Evolutionary conservation across 2,329 filamentous ascomycete species (phyloP), one percentile per base, ranked within the genome.

Genomic region (Monosporascus ibericus): DNA sequence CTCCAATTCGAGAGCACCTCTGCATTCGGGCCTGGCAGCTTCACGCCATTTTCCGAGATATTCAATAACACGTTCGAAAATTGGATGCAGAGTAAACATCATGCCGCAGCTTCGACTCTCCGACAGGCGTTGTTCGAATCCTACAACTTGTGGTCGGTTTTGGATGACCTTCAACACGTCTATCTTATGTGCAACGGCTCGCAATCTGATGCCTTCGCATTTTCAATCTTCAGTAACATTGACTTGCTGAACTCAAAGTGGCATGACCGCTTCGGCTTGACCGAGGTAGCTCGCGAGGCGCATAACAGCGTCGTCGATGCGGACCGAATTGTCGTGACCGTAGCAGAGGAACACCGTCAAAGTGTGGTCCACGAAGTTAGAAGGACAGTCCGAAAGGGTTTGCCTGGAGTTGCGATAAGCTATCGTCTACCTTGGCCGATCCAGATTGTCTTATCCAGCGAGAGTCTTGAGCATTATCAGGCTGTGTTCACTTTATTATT

Each of bases 191-290:
- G 81, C 17, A 85, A 96, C 60, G 88, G 90, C 2, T 79, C 83
- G 1, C 72, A 84, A 1, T 81, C 86, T 1, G 80, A 86, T 47
- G 69, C 73, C 0, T 86, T 96, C 59, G 81, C 86, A 14, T 76
- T 78, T 25, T 79, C 80, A 14, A 68, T 96, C 1, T 96, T 96
- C 63, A 81, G 85, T 51, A 84, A 87, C 48, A 79, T 96, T 44
- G 88, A 94, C 59, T 75, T 72, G 2, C 62, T 78, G 17, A 76
- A 72, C 64, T 68, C 64, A 6, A 72, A 72, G 37, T 96, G 91
- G 92, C 85, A 86, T 55, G 90, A 96, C 66, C 82, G 85, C 20
- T 95, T 92, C 63, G 78, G 87, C 1, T 73, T 96, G 27, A 94
- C 88, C 0, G 89, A 92, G 58, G 71, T 90, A 2, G 85, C 87